Evolutionary conservation across 2,329 filamentous ascomycete species (phyloP).

Genomic region (Ophiocordyceps camponoti-saundersi): DNA sequence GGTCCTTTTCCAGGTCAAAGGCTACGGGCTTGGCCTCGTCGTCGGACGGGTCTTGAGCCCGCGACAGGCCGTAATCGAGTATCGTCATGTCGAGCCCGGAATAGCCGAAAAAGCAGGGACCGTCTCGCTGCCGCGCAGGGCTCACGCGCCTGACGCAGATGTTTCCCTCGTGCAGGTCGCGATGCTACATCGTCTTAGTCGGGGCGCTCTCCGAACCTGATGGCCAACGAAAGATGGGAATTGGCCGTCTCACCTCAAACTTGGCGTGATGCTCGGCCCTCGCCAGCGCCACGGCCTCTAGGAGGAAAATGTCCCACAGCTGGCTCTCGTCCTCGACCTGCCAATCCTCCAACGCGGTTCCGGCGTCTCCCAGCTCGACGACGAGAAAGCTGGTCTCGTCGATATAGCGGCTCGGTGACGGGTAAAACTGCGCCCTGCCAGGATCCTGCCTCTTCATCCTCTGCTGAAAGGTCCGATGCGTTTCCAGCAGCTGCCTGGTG

Average conservation of each 20-base stretch:
- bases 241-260: constrained; percentile 35
- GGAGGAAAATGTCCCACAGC: constrained; percentile 46
- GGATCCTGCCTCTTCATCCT: constrained; percentile 37
- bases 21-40: constrained; percentile 25
- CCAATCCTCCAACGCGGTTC: constrained; percentile 41
- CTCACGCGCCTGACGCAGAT: constrained; percentile 35
- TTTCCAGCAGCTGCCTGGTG: constrained; percentile 34
- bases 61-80: constrained; percentile 47
- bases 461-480: constrained; percentile 40
- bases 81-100: constrained; percentile 48
- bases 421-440: constrained; percentile 41
- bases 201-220: background rate
- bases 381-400: constrained; percentile 41
- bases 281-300: constrained; percentile 41
- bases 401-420: constrained; percentile 41
- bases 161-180: constrained; percentile 49
- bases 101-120: constrained; percentile 30
- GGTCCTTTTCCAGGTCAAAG: constrained; percentile 42
- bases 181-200: constrained; percentile 27
- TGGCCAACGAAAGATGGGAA: too few relatives aligned
- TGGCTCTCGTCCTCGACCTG: constrained; percentile 28
- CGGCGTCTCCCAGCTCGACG: constrained; percentile 46
- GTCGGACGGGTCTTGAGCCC: constrained; percentile 27
- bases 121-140: constrained; percentile 13
- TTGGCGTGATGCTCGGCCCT: constrained; percentile 38